Evolutionary conservation across 176 grass and related monocot species (phyloP), one percentile per base, ranked within the genome.

Genomic region (Raddia distichophylla): DNA sequence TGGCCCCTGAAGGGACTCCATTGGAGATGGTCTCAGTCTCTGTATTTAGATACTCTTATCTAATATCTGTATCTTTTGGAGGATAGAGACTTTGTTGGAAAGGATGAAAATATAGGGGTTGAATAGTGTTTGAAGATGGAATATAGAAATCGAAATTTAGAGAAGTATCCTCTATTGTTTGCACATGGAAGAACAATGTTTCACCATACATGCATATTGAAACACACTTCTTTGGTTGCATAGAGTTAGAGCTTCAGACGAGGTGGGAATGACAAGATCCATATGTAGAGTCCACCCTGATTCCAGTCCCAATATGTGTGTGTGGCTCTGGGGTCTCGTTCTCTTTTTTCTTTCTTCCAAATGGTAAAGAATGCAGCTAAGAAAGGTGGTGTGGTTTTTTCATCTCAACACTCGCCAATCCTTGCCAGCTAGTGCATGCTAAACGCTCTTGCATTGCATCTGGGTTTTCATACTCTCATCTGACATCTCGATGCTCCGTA

Each of bases 201-300:
- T 43, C 16, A 32, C 14, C 49, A 79, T 22, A 19, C 64, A 69
- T 71, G 33, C 83, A 77, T 71, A 45, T 75, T 58, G 76, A 73
- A 51, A 77, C 58, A 45, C 67, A 73, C 40, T 57, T 61, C 13
- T 35, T 55, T 55, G 8, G 11, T 15, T 40, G 18, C 62, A 18
- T 35, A 18, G 5, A 75, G 15, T 27, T 50, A 18, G 42, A 66
- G 50, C 5, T n/a, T 40, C 5, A 49, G 18, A 9, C 27, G 20
- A 37, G 3, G 34, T 14, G 34, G 10, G 34, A 64, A 53, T 40
- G 37, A 40, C 37, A 53, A 45, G 1, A 7, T 44, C 18, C n/a
- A 45, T 54, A 54, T 46, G 10, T 77, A 34, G 45, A 62, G 6
- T 11, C 14, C 63, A 32, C 11, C 27, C 27, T 27, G 27, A 27